Evolutionary conservation across 106 monocot genomes (phyloP).

Genomic region (Posidonia australis): DNA sequence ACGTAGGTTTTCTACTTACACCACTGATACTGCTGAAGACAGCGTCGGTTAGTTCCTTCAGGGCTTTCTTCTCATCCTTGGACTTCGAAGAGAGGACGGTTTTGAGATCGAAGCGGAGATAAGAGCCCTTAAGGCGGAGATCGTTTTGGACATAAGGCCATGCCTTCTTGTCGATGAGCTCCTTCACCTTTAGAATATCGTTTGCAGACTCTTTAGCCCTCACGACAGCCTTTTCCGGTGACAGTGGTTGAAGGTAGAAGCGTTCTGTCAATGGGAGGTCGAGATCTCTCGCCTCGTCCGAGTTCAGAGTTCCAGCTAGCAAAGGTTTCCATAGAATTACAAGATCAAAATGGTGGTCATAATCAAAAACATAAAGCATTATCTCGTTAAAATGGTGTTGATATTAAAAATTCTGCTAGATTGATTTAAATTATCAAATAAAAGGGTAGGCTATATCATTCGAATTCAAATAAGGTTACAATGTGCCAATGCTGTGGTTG

Average conservation of each 20-base stretch:
- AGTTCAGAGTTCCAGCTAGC: constrained; percentile 75
- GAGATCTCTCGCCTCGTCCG: constrained; percentile 64
- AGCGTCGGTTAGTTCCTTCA: constrained; percentile 48
- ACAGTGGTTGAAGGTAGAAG: constrained; percentile 74
- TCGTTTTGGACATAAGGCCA: constrained; percentile 90
- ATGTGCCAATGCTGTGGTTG: no score
- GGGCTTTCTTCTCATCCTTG: constrained; percentile 84
- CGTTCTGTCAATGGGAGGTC: constrained; percentile 47
- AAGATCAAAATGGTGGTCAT: no score
- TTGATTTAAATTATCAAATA: no score
- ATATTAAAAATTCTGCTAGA: no score
- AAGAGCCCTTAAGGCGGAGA: constrained; percentile 63
- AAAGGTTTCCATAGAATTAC: no score
- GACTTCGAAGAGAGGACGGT: constrained; percentile 70
- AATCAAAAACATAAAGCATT: no score
- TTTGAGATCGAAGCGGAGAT: constrained; percentile 89
- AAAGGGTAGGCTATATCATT: no score
- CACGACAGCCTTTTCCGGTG: constrained; percentile 40
- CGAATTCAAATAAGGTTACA: no score
- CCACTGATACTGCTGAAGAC: constrained; percentile 60
- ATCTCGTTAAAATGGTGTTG: no score
- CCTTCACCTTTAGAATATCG: constrained; percentile 66
- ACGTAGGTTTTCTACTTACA: constrained; percentile 6
- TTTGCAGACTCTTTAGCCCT: constrained; percentile 69
- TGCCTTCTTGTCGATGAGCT: constrained; percentile 77